Conservation (phyloP, 1,284 basidiomycete species). For the Gymnopus androsaceus region DNA sequence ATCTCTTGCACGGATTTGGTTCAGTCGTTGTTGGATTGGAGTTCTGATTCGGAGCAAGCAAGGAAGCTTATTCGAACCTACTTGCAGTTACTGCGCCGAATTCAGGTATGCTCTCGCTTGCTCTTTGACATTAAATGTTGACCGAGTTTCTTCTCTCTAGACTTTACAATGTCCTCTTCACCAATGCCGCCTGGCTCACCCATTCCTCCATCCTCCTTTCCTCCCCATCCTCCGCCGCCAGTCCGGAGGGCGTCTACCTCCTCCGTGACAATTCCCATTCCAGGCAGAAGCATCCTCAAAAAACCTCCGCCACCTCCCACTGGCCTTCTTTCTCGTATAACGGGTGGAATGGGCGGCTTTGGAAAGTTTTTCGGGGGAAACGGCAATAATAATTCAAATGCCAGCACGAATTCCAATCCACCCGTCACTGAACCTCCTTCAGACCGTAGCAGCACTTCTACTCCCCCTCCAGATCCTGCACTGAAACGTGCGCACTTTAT, state of each 20-base stretch:
- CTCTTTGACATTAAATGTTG: no score
- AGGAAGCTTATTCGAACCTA: no score
- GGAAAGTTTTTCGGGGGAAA: not conserved
- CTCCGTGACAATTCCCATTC: slow-evolving; percentile 72
- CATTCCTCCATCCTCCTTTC: not conserved
- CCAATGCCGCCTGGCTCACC: not conserved
- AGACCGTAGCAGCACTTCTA: not conserved
- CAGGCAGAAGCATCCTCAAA: slow-evolving; percentile 79
- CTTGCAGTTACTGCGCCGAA: no score
- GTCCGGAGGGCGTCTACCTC: slow-evolving; percentile 38
- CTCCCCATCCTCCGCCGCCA: not conserved
- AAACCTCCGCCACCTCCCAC: slow-evolving; percentile 69
- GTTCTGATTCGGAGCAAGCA: no score
- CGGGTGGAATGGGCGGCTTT: slow-evolving; percentile 31
- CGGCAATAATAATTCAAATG: not conserved
- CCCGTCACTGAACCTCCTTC: not conserved
- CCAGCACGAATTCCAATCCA: not conserved
- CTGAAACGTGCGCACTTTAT: slow-evolving; percentile 87
- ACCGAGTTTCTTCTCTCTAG: no score
- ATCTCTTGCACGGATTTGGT: no score
- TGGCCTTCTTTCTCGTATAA: slow-evolving; percentile 73
- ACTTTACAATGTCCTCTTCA: no score
- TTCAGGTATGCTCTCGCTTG: no score
- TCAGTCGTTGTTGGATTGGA: no score
- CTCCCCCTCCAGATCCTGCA: slow-evolving; percentile 26